phyloP scores from a whole-genome alignment of 1,284 basidiomycete species.

The Irpex sp. region DNA sequence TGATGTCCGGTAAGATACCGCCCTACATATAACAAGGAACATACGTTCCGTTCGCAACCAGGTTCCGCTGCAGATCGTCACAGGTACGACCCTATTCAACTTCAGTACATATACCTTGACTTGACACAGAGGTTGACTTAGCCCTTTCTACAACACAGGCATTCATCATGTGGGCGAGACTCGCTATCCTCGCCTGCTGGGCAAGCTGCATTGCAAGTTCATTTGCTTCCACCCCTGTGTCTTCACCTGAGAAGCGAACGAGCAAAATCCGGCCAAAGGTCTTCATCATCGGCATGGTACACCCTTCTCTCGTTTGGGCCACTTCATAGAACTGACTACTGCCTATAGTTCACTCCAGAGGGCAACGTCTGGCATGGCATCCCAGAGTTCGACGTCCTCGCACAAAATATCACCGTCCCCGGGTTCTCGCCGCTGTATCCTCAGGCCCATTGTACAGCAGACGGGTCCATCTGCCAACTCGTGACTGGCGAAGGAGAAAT shows the following conservation, averaged over 20 bases:
- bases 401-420: slow-evolving; percentile 29
- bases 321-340: neutral
- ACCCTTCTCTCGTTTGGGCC: neutral
- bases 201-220: neutral
- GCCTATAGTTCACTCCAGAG: slow-evolving; percentile 14
- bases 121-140: neutral
- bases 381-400: slow-evolving; percentile 30
- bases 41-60: too few species aligned
- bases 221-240: neutral
- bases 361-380: slow-evolving; percentile 16
- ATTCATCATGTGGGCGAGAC: neutral
- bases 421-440: slow-evolving; percentile 43
- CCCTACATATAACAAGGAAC: too few species aligned
- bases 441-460: slow-evolving; percentile 35
- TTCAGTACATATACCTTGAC: neutral
- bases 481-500: slow-evolving; percentile 39
- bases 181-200: neutral
- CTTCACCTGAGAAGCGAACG: neutral
- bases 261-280: neutral
- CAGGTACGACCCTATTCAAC: neutral
- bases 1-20: too few species aligned
- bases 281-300: neutral
- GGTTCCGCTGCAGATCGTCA: neutral
- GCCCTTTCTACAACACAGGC: too few species aligned
- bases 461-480: slow-evolving; percentile 36